Base-by-base conservation (phyloP, 352 stramenopile species). In the Phytophthora nicotianae region DNA sequence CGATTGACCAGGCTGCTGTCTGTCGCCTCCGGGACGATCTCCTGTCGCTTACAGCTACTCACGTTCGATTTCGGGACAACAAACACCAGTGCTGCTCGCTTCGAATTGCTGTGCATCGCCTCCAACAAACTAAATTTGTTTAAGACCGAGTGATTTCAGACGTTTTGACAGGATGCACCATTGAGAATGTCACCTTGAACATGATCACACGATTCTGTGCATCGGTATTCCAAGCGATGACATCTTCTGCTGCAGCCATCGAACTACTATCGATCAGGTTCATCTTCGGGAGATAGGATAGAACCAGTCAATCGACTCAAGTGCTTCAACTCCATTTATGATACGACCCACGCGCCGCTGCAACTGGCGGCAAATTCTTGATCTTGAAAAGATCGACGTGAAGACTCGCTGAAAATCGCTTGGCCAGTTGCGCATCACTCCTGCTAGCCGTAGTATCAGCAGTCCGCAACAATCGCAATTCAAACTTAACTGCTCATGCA, bases 91-190 rank as follows among this genome's bases (percentile, higher is more conserved):
- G 14, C 29, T 5, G n/a, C 47, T 10, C 10, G 29, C 5, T 32
- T 43, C 29, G 21, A 17, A 20, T n/a, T 13, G 33, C 37, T 21
- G 16, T 43, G 11, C 13, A 43, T 5, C 37, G 13, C 37, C 7
- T 54, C 29, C 9, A 54, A 21, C 27, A 45, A 40, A 32, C 29
- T 19, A 43, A 53, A n/a, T 19, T 42, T 53, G n/a, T 53, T 27
- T 10, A 53, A 27, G 9, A 42, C 27, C 26, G 10, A 43, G 45
- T 21, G 13, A 54, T 54, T 21, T 4, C 48, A 19, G 4, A 42
- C 17, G 48, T 32, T 1, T 54, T 45, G 5, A 54, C 48, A 10
- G 27, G 19, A 14, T 27, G 48, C 10, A 10, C 29, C 29, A 27
- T 43, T 11, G 20, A 54, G 16, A 33, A 23, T 14, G 48, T 54